Conservation (phyloP, 495 filamentous ascomycete species). For the Talaromyces nanjingensis region DNA sequence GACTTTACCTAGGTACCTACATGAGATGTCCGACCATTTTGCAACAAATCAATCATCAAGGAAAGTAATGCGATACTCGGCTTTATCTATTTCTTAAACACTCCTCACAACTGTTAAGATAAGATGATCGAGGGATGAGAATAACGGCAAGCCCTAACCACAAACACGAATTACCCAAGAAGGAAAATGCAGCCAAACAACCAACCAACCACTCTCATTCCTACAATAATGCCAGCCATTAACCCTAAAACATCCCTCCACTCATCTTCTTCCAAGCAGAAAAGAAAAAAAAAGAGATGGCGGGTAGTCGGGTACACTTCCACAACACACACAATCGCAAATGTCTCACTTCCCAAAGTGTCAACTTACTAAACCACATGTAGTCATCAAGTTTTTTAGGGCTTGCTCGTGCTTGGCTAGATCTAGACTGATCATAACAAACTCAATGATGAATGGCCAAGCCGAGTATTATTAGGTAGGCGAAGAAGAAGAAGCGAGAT, state of each 20-base stretch:
- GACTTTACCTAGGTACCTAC: too few species aligned
- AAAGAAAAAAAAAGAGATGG: not conserved
- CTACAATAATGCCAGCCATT: not conserved
- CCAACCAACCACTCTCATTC: not conserved
- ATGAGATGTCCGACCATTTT: too few species aligned
- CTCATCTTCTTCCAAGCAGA: not conserved
- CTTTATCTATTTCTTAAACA: not conserved
- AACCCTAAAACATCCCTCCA: too few species aligned
- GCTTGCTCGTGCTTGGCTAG: not conserved
- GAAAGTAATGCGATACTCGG: not conserved
- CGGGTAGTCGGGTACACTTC: not conserved
- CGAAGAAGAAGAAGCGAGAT: not conserved
- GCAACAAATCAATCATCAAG: too few species aligned
- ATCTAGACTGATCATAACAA: not conserved
- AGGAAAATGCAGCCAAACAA: not conserved
- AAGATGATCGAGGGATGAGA: too few species aligned
- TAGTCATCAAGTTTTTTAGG: not conserved
- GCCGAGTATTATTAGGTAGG: not conserved
- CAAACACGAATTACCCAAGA: not conserved
- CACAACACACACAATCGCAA: not conserved
- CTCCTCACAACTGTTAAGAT: too few species aligned
- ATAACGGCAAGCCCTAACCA: not conserved
- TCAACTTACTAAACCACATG: not conserved
- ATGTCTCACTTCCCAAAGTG: not conserved
- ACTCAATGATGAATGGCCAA: not conserved